A percentile compares a stretch with the other conserved stretches of the same genome.
Evolutionary conservation across 192 early-diverging fungal genomes (phyloP).

Genomic region (Lunasporangiospora selenospora): DNA sequence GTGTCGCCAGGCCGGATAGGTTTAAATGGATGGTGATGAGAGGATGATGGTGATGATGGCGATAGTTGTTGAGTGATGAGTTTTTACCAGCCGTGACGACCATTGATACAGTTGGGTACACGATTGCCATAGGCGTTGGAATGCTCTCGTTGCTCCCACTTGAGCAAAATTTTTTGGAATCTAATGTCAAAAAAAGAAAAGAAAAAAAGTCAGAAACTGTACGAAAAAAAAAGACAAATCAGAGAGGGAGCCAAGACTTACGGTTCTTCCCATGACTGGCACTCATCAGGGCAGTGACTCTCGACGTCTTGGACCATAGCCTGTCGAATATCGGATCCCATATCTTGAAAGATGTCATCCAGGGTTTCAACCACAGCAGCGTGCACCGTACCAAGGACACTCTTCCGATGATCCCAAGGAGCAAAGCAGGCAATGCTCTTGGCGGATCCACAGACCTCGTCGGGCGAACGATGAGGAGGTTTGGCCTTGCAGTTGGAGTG

Average conservation of each 20-base stretch:
- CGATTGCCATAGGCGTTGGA: not conserved
- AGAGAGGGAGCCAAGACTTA: not conserved
- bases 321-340: slow-evolving; percentile 1
- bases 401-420: slow-evolving; percentile 8
- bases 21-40: too few relatives aligned
- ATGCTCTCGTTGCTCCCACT: slow-evolving; percentile 28
- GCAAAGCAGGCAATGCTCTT: slow-evolving; percentile 27
- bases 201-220: too few relatives aligned
- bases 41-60: too few relatives aligned
- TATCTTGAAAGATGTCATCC: not conserved
- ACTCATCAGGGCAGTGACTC: slow-evolving; percentile 6
- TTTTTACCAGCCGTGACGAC: too few relatives aligned
- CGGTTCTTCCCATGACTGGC: slow-evolving; percentile 5
- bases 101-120: slow-evolving; percentile 21
- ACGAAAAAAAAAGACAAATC: too few relatives aligned
- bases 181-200: too few relatives aligned
- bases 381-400: slow-evolving; percentile 13
- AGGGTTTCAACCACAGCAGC: slow-evolving; percentile 1
- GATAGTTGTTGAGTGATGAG: too few relatives aligned
- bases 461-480: slow-evolving; percentile 19
- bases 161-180: slow-evolving; percentile 19
- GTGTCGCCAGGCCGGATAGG: too few relatives aligned
- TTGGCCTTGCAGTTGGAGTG: slow-evolving; percentile 11
- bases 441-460: slow-evolving; percentile 22
- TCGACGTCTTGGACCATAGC: slow-evolving; percentile 2